phyloP scores from a whole-genome alignment of 805 yeast species.

The Ogataea parapolymorpha region DNA sequence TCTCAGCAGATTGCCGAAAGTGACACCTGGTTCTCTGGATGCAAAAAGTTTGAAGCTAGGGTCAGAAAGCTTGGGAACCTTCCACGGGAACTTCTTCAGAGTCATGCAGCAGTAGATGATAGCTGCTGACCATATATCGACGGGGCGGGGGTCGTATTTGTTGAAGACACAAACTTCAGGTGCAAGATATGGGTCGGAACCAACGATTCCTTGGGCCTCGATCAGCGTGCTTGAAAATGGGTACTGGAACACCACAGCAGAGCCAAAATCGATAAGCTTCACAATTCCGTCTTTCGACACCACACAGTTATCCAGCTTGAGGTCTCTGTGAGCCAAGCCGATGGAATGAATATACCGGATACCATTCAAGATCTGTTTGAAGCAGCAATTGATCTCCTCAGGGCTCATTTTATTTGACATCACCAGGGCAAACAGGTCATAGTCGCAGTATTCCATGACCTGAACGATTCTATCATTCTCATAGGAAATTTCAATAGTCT shows the following conservation, averaged over 20 bases:
- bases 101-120: slow-evolving; percentile 92
- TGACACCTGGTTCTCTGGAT: slow-evolving; percentile 63
- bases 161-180: slow-evolving; percentile 86
- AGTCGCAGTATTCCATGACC: slow-evolving; percentile 94
- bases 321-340: slow-evolving; percentile 89
- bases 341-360: slow-evolving; percentile 75
- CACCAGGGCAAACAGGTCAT: slow-evolving; percentile 88
- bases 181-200: slow-evolving; percentile 86
- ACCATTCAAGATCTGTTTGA: slow-evolving; percentile 81
- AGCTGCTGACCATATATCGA: slow-evolving; percentile 91
- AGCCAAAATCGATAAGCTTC: slow-evolving; percentile 88
- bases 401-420: slow-evolving; percentile 87
- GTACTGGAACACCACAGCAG: slow-evolving; percentile 86
- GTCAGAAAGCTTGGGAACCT: slow-evolving; percentile 79
- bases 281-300: slow-evolving; percentile 79
- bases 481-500: slow-evolving; percentile 86
- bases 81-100: slow-evolving; percentile 91
- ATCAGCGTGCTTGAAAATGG: slow-evolving; percentile 73
- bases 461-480: slow-evolving; percentile 84
- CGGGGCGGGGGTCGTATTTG: slow-evolving; percentile 88
- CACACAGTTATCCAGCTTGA: slow-evolving; percentile 91
- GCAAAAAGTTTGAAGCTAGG: slow-evolving; percentile 81
- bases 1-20: slow-evolving; percentile 60
- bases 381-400: slow-evolving; percentile 82
- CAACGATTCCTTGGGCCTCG: slow-evolving; percentile 81